phyloP scores from a whole-genome alignment of 306 rosid genomes.

The Pterocarpus santalinus region DNA sequence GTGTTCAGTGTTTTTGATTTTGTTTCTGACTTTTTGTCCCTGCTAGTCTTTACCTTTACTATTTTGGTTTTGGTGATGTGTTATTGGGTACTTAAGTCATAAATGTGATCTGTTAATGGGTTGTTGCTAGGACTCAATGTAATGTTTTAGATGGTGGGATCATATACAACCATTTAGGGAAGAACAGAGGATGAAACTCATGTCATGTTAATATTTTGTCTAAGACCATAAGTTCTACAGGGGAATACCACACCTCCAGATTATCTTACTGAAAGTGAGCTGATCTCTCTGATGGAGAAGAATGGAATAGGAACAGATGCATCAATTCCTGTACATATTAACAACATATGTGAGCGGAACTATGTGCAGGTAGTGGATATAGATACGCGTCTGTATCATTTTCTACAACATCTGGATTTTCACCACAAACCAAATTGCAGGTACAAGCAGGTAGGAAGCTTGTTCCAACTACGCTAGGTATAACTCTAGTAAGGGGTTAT shows the following conservation, averaged over 20 bases:
- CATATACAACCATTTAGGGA: conserved; percentile 30
- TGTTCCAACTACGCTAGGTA: conserved; percentile 85
- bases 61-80: neutral
- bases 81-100: conserved; percentile 2
- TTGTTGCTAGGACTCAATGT: conserved; percentile 17
- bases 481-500: conserved; percentile 92
- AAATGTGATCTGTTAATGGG: conserved; percentile 27
- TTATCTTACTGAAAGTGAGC: conserved; percentile 92
- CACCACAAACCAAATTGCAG: conserved; percentile 61
- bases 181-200: conserved; percentile 24
- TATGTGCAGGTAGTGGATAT: conserved; percentile 82
- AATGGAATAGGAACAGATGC: conserved; percentile 98
- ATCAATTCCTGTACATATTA: conserved; percentile 93
- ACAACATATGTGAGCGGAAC: conserved; percentile 97
- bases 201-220: conserved; percentile 30
- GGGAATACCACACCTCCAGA: conserved; percentile 90
- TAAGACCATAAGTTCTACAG: conserved; percentile 59
- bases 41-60: neutral
- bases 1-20: neutral
- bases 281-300: conserved; percentile 97
- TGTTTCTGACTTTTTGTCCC: conserved; percentile 11
- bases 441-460: conserved; percentile 95
- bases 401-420: conserved; percentile 41
- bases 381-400: conserved; percentile 31
- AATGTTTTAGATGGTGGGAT: conserved; percentile 31